Conservation (phyloP, 345 rosid genomes). For the Hirschfeldia incana region DNA sequence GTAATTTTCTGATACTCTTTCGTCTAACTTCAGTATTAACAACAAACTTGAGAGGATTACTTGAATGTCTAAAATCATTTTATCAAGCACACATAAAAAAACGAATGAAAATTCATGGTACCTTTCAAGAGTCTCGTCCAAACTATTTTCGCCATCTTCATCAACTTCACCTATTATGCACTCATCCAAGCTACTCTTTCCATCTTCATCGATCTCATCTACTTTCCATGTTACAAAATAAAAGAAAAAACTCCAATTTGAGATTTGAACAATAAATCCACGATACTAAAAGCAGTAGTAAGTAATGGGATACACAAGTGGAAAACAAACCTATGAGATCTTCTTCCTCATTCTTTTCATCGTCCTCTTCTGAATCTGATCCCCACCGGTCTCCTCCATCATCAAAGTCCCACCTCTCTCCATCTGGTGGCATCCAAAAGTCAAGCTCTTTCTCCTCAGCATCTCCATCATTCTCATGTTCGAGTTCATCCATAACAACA, state of each 20-base stretch:
- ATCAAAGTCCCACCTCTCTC: conserved; percentile 60
- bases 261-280: conserved; percentile 5
- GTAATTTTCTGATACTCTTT: background rate
- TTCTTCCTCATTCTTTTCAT: conserved; percentile 44
- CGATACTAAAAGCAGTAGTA: background rate
- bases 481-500: conserved; percentile 18
- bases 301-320: conserved; percentile 15
- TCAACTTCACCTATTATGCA: conserved; percentile 23
- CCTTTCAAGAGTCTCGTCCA: conserved; percentile 28
- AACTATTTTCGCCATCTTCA: conserved; percentile 23
- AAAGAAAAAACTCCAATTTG: background rate
- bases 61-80: background rate
- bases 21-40: background rate
- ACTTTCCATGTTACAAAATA: background rate
- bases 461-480: conserved; percentile 29
- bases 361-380: conserved; percentile 75
- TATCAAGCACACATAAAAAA: background rate
- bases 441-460: conserved; percentile 57
- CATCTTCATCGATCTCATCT: conserved; percentile 27
- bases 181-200: conserved; percentile 18
- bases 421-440: conserved; percentile 90
- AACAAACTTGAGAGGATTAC: background rate
- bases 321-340: conserved; percentile 52
- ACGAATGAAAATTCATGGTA: conserved; percentile 2
- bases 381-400: conserved; percentile 43